phyloP scores from a whole-genome alignment of 129 eudicot genomes.

The Lactuca saligna region DNA sequence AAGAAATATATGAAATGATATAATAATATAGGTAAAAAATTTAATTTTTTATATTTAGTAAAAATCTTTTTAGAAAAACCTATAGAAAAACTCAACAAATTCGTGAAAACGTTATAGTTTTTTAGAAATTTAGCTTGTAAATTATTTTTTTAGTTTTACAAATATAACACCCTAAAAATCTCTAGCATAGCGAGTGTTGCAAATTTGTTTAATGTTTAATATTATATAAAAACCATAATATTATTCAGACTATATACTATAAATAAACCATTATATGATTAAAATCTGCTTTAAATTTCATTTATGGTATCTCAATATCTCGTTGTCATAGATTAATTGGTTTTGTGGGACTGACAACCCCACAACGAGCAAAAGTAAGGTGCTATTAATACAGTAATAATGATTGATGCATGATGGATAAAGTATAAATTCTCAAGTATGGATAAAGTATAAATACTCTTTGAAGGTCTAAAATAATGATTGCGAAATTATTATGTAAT shows the following conservation, averaged over 20 bases:
- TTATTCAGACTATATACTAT: neutral
- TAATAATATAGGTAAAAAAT: too few relatives aligned
- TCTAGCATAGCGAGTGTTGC: neutral
- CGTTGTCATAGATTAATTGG: conserved; percentile 21
- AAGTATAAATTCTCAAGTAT: neutral
- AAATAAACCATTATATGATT: neutral
- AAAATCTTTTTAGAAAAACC: too few relatives aligned
- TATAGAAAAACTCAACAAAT: too few relatives aligned
- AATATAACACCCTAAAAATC: too few relatives aligned
- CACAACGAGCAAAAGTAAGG: conserved; percentile 3
- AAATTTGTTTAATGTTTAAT: neutral
- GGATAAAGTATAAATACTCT: too few relatives aligned
- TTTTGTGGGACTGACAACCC: conserved; percentile 17
- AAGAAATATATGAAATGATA: too few relatives aligned
- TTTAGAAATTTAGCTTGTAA: too few relatives aligned
- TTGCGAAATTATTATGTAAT: too few relatives aligned
- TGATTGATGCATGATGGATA: conserved; percentile 3
- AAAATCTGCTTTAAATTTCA: neutral
- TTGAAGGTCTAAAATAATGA: too few relatives aligned
- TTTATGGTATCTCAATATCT: conserved; percentile 4
- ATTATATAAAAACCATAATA: neutral
- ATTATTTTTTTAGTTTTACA: too few relatives aligned
- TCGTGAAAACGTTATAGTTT: too few relatives aligned
- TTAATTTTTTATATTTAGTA: too few relatives aligned
- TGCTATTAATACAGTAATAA: neutral